phyloP scores from a whole-genome alignment of 1,139 yeast species.

The Suhomyces yuchorum region DNA sequence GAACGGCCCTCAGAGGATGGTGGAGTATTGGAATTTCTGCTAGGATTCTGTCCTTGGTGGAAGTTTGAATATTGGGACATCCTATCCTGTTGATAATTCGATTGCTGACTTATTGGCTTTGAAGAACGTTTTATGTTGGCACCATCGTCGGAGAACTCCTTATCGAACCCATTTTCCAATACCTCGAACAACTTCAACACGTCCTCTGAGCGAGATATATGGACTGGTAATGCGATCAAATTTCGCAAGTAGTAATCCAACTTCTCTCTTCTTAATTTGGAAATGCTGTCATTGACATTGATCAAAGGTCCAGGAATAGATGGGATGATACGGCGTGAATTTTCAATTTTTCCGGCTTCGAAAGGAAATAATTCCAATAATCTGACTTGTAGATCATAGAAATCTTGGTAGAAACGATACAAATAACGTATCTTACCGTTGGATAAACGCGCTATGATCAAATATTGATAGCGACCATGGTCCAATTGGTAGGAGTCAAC shows the following conservation, averaged over 20 bases:
- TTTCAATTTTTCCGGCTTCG: conserved; percentile 89
- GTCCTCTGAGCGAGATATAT: conserved; percentile 70
- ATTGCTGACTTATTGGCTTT: conserved; percentile 45
- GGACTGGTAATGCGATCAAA: conserved; percentile 71
- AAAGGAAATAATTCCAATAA: conserved; percentile 82
- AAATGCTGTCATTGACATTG: conserved; percentile 85
- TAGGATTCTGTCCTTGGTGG: conserved; percentile 18
- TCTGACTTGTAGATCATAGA: conserved; percentile 88
- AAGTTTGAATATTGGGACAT: conserved; percentile 44
- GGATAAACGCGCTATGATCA: conserved; percentile 67
- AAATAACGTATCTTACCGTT: conserved; percentile 71
- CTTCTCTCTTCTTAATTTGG: conserved; percentile 82
- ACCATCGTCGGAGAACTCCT: conserved; percentile 33
- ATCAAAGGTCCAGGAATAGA: conserved; percentile 96
- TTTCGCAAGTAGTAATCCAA: conserved; percentile 81
- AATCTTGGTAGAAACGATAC: conserved; percentile 93
- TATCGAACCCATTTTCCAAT: conserved; percentile 63
- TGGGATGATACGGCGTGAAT: conserved; percentile 74
- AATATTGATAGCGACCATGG: conserved; percentile 88
- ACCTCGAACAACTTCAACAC: conserved; percentile 74
- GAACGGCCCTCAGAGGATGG: conserved; percentile 17
- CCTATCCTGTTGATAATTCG: conserved; percentile 47
- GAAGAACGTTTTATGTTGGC: conserved; percentile 27
- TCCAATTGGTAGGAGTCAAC: conserved; percentile 83
- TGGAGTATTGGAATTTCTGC: conserved; percentile 27